Percentiles rank a stretch among this genome's conserved stretches.
Conservation (phyloP, 345 rosid species). For the Melastoma malabathricum region DNA sequence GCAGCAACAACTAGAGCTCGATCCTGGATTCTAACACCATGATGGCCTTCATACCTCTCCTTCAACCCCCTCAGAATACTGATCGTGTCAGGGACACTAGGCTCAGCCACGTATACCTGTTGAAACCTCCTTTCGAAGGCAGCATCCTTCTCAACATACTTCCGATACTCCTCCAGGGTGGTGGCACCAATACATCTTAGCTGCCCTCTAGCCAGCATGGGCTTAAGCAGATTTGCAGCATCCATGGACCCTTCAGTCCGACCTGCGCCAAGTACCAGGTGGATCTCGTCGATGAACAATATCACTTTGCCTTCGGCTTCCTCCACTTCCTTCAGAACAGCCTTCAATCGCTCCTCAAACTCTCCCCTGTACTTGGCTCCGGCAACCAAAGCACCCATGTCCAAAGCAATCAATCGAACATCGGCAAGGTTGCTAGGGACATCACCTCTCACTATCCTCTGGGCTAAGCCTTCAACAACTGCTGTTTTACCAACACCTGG, state of each 20-base stretch:
- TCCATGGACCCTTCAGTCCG: slow-evolving; percentile 90
- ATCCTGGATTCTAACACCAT: slow-evolving; percentile 82
- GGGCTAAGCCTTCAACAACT: slow-evolving; percentile 90
- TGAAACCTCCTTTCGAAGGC: slow-evolving; percentile 92
- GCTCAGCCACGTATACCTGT: slow-evolving; percentile 86
- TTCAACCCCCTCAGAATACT: slow-evolving; percentile 88
- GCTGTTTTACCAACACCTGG: slow-evolving; percentile 97
- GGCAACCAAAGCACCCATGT: slow-evolving; percentile 82
- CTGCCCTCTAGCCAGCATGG: slow-evolving; percentile 94
- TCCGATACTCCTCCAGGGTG: slow-evolving; percentile 84
- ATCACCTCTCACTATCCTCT: slow-evolving; percentile 77
- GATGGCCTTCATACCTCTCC: slow-evolving; percentile 90
- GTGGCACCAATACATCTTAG: slow-evolving; percentile 91
- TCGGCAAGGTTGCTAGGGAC: slow-evolving; percentile 77
- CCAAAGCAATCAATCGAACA: slow-evolving; percentile 75
- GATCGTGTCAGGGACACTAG: slow-evolving; percentile 68
- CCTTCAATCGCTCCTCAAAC: slow-evolving; percentile 71
- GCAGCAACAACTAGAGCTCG: slow-evolving; percentile 80
- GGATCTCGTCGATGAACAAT: slow-evolving; percentile 86
- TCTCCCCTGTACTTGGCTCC: slow-evolving; percentile 88
- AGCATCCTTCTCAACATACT: slow-evolving; percentile 95
- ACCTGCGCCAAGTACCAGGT: slow-evolving; percentile 95
- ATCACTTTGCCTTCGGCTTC: slow-evolving; percentile 93
- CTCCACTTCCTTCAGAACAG: slow-evolving; percentile 87
- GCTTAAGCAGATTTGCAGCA: slow-evolving; percentile 90